phyloP scores from a whole-genome alignment of 257 asterid species.

The Avicennia marina region DNA sequence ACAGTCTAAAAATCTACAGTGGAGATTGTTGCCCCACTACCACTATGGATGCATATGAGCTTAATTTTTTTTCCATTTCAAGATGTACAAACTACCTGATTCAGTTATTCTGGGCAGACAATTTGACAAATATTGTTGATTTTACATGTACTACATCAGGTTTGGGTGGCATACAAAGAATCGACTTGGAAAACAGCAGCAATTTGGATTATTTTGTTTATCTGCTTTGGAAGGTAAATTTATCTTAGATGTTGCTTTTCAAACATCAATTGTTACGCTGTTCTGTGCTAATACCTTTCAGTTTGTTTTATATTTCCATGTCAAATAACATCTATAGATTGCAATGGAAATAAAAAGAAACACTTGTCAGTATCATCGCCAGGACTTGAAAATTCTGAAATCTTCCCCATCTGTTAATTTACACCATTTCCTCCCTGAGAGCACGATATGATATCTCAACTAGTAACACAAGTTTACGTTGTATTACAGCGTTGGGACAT shows the following conservation, averaged over 20 bases:
- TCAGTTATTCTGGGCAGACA: neutral
- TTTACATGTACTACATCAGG: slow-evolving; percentile 36
- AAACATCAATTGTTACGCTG: neutral
- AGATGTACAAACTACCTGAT: too few species aligned
- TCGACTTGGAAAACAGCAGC: slow-evolving; percentile 44
- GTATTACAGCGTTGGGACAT: slow-evolving; percentile 55
- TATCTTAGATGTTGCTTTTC: neutral
- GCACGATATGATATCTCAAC: neutral
- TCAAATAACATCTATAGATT: too few species aligned
- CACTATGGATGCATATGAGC: too few species aligned
- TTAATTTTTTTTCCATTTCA: too few species aligned
- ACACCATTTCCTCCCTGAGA: neutral
- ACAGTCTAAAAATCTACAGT: too few species aligned
- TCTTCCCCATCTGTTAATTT: neutral
- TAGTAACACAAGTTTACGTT: neutral
- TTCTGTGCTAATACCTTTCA: too few species aligned
- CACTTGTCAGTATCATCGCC: too few species aligned
- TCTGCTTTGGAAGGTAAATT: slow-evolving; percentile 73
- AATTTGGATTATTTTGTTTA: slow-evolving; percentile 58
- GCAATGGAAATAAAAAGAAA: too few species aligned
- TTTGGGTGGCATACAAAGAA: slow-evolving; percentile 87
- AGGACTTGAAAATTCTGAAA: too few species aligned
- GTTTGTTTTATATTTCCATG: neutral
- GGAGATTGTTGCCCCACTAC: too few species aligned
- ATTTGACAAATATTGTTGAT: neutral